Evolutionary conservation across 164 flowering plant species (phyloP).

Genomic region (Vitis labrusca): DNA sequence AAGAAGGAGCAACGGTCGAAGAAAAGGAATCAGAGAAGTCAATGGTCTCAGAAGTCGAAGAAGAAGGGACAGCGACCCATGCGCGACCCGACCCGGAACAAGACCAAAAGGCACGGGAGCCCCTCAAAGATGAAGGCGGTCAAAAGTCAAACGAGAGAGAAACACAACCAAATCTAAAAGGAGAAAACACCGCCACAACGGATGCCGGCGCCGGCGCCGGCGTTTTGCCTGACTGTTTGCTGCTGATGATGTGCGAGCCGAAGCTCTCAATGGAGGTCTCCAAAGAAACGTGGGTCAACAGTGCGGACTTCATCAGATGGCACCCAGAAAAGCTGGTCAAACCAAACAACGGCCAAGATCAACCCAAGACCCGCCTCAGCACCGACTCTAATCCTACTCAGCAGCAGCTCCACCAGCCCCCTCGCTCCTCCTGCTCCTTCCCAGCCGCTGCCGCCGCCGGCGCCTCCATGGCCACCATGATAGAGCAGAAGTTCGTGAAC

Average conservation of each 20-base stretch:
- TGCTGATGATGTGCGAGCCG: constrained; percentile 96
- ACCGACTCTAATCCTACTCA: constrained; percentile 24
- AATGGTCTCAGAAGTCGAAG: not conserved
- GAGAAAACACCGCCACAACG: not conserved
- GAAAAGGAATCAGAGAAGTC: not conserved
- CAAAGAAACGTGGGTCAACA: constrained; percentile 94
- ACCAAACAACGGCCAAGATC: constrained; percentile 21
- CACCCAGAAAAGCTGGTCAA: constrained; percentile 37
- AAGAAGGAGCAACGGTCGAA: constrained; percentile 4
- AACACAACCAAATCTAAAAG: not conserved
- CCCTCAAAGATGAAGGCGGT: constrained; percentile 3
- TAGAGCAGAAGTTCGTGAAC: constrained; percentile 66
- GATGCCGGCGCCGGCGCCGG: not conserved
- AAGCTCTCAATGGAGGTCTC: constrained; percentile 98
- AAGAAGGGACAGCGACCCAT: constrained; percentile 10
- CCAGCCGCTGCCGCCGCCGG: constrained; percentile 24
- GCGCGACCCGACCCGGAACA: constrained; percentile 16
- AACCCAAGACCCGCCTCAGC: constrained; percentile 36
- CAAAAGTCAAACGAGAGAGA: constrained; percentile 12
- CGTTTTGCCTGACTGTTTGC: constrained; percentile 70
- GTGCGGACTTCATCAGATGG: constrained; percentile 73
- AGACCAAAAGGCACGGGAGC: constrained; percentile 2
- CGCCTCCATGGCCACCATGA: constrained; percentile 50
- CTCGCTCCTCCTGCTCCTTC: constrained; percentile 57
- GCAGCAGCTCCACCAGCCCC: constrained; percentile 35